Base-by-base conservation (phyloP, 1,139 yeast genomes). In the Taphrina flavorubra region DNA sequence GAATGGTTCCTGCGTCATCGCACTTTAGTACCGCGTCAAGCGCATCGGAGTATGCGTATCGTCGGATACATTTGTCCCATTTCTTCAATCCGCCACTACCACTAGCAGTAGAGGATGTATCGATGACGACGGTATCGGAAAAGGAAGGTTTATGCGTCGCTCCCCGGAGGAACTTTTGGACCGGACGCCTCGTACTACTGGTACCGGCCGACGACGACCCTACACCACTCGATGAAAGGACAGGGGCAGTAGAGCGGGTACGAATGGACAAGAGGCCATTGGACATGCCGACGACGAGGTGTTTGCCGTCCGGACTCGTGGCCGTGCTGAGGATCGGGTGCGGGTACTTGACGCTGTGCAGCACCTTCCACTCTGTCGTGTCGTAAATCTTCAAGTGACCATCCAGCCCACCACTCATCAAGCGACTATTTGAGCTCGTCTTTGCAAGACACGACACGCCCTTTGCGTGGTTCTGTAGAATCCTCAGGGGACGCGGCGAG, bases 341-440 rank as follows among this genome's bases (percentile, higher is more conserved):
- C 6, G 72, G 62, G 56, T 70, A 70, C 57, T 70, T 70, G 34
- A 70, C 65, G 56, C 98, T 98, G 78, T 92, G 94, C 77, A 89
- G 90, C 72, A 92, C 97, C 71, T 89, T 89, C 92, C 96, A 94
- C 71, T 85, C 68, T 81, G 86, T 80, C 46, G 90, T 86, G 78
- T 92, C 98, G 77, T 94, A 90, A 60, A 92, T 92, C 79, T 94
- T 94, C 70, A 94, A 97, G 78, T 94, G 99, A 18, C 99, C 99
- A 78, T 94, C 99, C 71, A 94, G 82, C 0, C 97, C 92, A 31
- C 98, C 97, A 8, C 96, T 97, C 64, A 94, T 79, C 66, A 94
- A 81, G 11, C 97, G 96, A 64, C 87, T 83, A 72, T 87, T 83
- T 34, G 85, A 84, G 11, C 86, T 81, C 74, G 88, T 84, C 6